Percentiles rank a stretch among this genome's conserved stretches.
phyloP scores from a whole-genome alignment of 495 filamentous ascomycete genomes.

The Penicillium manginii region DNA sequence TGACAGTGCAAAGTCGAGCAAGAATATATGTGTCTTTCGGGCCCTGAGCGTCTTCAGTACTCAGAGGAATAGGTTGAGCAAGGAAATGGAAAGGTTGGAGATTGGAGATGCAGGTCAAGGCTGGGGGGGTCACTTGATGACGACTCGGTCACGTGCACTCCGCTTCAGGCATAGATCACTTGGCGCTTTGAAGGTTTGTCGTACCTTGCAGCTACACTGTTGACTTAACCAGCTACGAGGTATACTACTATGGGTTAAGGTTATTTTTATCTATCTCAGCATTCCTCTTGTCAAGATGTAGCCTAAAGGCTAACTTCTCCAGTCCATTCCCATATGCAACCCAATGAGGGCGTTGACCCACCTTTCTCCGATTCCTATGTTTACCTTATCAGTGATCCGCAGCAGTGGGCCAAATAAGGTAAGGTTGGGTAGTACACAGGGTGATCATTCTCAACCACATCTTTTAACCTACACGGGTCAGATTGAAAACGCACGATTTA shows the following conservation, averaged over 20 bases:
- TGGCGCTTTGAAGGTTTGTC: background rate
- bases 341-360: slow-evolving; percentile 12
- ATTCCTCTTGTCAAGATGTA: no score
- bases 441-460: no score
- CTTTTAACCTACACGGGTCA: no score
- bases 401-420: background rate
- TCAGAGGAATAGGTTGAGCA: background rate
- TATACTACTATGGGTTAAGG: no score
- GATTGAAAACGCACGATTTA: no score
- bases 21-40: background rate
- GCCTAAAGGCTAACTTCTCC: background rate
- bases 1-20: background rate
- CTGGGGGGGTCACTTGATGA: slow-evolving; percentile 34
- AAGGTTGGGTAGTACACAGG: background rate
- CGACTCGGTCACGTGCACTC: slow-evolving; percentile 23
- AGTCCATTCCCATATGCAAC: background rate
- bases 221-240: no score
- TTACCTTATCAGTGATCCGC: slow-evolving; percentile 18
- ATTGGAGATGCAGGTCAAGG: slow-evolving; percentile 3
- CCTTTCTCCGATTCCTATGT: slow-evolving; percentile 10
- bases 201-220: slow-evolving; percentile 1
- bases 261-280: no score
- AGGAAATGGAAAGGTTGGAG: background rate
- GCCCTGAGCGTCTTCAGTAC: background rate
- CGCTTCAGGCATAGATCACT: slow-evolving; percentile 15